A percentile compares a stretch with the other conserved stretches of the same genome.
Conservation (phyloP, 768 basidiomycete species). For the Candolleomyces eurysporus region DNA sequence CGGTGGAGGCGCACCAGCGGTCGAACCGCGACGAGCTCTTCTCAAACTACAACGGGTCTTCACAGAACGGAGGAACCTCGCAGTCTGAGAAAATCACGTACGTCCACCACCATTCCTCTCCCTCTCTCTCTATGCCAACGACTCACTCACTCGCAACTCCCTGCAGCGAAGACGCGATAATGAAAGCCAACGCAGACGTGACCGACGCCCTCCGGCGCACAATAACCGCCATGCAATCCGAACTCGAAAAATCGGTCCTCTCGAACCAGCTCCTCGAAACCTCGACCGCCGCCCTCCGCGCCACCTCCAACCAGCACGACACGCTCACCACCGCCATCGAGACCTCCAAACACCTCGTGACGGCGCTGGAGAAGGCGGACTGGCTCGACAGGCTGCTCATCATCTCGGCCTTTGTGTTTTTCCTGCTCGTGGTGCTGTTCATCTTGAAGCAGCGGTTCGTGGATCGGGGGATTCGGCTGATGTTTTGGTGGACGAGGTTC, state of each 20-base stretch:
- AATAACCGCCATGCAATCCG: slow-evolving; percentile 82
- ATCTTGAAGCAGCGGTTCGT: slow-evolving; percentile 87
- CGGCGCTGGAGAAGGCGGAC: slow-evolving; percentile 85
- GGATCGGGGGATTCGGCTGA: slow-evolving; percentile 73
- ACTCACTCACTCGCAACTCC: too few relatives aligned
- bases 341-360: slow-evolving; percentile 83
- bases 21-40: slow-evolving; percentile 73
- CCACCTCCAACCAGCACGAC: slow-evolving; percentile 77
- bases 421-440: slow-evolving; percentile 79
- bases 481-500: slow-evolving; percentile 87
- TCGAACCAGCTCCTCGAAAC: slow-evolving; percentile 82
- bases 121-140: too few relatives aligned
- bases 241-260: slow-evolving; percentile 87
- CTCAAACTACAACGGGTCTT: slow-evolving; percentile 34
- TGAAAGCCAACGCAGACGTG: slow-evolving; percentile 63
- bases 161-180: slow-evolving; percentile 85
- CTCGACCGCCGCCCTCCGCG: slow-evolving; percentile 73
- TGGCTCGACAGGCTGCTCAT: slow-evolving; percentile 90
- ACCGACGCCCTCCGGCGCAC: slow-evolving; percentile 70
- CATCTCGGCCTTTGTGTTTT: slow-evolving; percentile 75
- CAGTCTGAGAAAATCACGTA: slow-evolving; percentile 32
- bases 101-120: slow-evolving; percentile 26
- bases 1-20: slow-evolving; percentile 56
- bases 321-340: slow-evolving; percentile 65
- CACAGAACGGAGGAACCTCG: background rate